Evolutionary conservation across 1,284 basidiomycete species (phyloP), one percentile per base, ranked within the genome.

Genomic region (Ceratobasidium sp.): DNA sequence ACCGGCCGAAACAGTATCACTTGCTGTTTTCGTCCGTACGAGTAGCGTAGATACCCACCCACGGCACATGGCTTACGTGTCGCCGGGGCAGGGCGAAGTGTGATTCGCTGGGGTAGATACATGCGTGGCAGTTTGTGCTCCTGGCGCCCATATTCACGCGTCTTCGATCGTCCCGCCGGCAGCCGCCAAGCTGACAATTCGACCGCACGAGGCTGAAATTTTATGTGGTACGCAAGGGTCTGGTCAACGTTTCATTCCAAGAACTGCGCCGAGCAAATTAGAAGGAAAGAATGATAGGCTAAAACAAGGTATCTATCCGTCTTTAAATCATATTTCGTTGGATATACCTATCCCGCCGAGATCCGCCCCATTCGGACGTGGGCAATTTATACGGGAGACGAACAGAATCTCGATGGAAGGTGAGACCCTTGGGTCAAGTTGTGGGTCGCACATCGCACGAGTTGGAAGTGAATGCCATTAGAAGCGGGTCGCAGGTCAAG

Each of bases 151-250:
- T 53, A 53, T 53, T 53, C 8, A 53, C 29, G 22, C 8, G 51
- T 27, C 51, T 53, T 53, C 24, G 51, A 53, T 53, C 24, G 16
- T 53, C 8, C 51, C 51, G 51, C 51, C 51, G 51, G 51, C 51
- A 53, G 6, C 14, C 22, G n/a, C 48, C 51, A 24, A 53, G 24
- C 41, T n/a, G n/a, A n/a, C n/a, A n/a, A n/a, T n/a, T n/a, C n/a
- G n/a, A n/a, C n/a, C n/a, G n/a, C n/a, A n/a, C n/a, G n/a, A n/a
- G n/a, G n/a, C n/a, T n/a, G n/a, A n/a, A n/a, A n/a, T n/a, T n/a
- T n/a, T n/a, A n/a, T n/a, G n/a, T n/a, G n/a, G n/a, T n/a, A n/a
- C n/a, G n/a, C n/a, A n/a, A n/a, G n/a, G n/a, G n/a, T n/a, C n/a
- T 49, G 24, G 51, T 27, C 24, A 53, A 27, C 16, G 22, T n/a